Base-by-base conservation (phyloP, 2,329 filamentous ascomycete genomes). In the Helotiales sp. region DNA sequence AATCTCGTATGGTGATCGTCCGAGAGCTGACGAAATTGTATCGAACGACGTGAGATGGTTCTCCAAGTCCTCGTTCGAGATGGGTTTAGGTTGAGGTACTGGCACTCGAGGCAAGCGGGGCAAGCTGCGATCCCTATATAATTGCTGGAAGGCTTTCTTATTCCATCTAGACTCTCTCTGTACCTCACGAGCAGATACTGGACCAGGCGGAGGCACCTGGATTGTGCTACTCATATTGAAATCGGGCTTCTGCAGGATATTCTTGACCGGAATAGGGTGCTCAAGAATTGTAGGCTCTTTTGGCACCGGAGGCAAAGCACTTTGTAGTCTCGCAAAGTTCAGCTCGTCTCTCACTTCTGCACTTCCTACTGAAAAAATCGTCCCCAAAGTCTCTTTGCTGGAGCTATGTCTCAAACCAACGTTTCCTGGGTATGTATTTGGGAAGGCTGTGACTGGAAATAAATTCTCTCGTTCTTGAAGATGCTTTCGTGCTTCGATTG, bases 301-400 rank as follows among this genome's bases (percentile, higher is more conserved):
- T 12, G 66, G 66, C 1, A 69, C 44, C 36, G 65, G 54, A 15
- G 67, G 66, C 15, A 68, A 51, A 17, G 61, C 57, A 27, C 58
- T 60, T 25, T 69, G 64, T 9, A 68, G 27, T 40, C 62, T 55
- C 8, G 55, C 57, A 42, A 66, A 61, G 48, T 57, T 60, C 9
- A 63, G 38, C 40, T 69, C 68, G 17, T 66, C 66, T 24, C 63
- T 55, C 8, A 60, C 44, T 50, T 71, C 67, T 2, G 60, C 56
- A 31, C 62, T 66, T n/a, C 65, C 68, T 31, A 70, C 65, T 2
- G 65, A 67, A 17, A 67, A 66, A 5, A 69, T 69, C 2, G 67
- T 70, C 0, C 58, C 62, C 15, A 70, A 52, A 9, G 68, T 71
- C 40, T 71, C 69, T 34, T 68, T 70, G 34, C 61, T 59, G 7